phyloP scores from a whole-genome alignment of 495 filamentous ascomycete genomes.

The Tuber magnatum region DNA sequence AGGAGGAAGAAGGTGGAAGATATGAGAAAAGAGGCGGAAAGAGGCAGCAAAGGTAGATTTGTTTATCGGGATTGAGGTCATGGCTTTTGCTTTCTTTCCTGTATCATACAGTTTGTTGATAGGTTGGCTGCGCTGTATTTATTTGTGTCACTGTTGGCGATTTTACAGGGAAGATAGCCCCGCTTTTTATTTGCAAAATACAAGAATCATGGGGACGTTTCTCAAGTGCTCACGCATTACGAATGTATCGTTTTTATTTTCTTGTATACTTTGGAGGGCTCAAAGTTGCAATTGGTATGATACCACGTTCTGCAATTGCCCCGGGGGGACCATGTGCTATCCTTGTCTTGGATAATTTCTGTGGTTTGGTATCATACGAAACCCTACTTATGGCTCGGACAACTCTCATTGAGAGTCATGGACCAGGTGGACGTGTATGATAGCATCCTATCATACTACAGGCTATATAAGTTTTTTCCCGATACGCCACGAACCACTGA shows the following conservation, averaged over 20 bases:
- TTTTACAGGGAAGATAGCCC: neutral
- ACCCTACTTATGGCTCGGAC: neutral
- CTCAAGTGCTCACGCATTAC: neutral
- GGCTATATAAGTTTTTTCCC: neutral
- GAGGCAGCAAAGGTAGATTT: slow-evolving; percentile 29
- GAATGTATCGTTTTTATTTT: neutral
- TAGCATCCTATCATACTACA: neutral
- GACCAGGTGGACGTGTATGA: neutral
- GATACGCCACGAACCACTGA: neutral
- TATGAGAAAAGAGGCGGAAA: slow-evolving; percentile 64
- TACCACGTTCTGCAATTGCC: neutral
- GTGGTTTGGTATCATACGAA: neutral
- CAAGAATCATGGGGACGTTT: neutral
- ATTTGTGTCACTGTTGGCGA: neutral
- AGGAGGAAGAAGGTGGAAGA: slow-evolving; percentile 61
- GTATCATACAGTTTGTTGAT: neutral
- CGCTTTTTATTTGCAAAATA: neutral
- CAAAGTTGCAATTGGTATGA: neutral
- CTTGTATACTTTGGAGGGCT: neutral
- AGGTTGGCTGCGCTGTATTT: neutral
- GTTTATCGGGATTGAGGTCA: slow-evolving; percentile 24
- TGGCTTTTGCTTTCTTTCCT: neutral
- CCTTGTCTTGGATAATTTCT: neutral
- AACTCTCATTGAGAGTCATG: neutral
- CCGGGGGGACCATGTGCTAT: neutral